Conservation (phyloP, 352 stramenopile species). For the Phytophthora agathidicida region DNA sequence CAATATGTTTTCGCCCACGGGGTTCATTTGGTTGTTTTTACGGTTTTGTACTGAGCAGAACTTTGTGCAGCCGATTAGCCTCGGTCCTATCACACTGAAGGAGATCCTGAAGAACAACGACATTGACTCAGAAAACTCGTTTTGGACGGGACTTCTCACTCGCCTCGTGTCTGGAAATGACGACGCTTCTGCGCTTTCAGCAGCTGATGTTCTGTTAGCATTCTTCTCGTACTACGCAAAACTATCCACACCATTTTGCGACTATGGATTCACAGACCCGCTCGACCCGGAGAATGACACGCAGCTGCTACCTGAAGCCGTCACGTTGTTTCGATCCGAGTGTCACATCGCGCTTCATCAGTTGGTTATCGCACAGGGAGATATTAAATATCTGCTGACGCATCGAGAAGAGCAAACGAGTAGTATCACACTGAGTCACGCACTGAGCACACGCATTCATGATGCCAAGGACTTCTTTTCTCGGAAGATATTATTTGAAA, state of each 20-base stretch:
- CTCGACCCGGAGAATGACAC: conserved; percentile 74
- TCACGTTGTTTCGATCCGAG: conserved; percentile 60
- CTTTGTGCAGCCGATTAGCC: conserved; percentile 52
- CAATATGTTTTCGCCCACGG: conserved; percentile 65
- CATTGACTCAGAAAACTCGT: conserved; percentile 63
- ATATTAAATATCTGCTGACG: conserved; percentile 62
- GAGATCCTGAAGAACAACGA: conserved; percentile 46
- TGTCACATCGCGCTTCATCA: conserved; percentile 73
- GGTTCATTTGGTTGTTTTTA: conserved; percentile 81
- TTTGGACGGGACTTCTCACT: conserved; percentile 65
- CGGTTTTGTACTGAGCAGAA: conserved; percentile 60
- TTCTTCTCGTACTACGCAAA: conserved; percentile 70
- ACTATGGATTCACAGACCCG: conserved; percentile 65
- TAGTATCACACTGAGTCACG: conserved; percentile 74
- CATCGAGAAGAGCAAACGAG: conserved; percentile 59
- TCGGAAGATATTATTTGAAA: conserved; percentile 66
- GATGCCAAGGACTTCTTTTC: conserved; percentile 69
- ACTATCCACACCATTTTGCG: conserved; percentile 43
- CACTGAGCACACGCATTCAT: conserved; percentile 65
- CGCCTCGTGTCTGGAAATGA: conserved; percentile 42
- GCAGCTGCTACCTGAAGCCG: conserved; percentile 43
- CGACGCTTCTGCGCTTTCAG: conserved; percentile 36
- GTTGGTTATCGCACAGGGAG: conserved; percentile 61
- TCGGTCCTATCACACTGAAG: conserved; percentile 37
- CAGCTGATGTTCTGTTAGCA: conserved; percentile 58